Base-by-base conservation (phyloP, 805 yeast genomes). In the Wickerhamomyces xylosicus region DNA sequence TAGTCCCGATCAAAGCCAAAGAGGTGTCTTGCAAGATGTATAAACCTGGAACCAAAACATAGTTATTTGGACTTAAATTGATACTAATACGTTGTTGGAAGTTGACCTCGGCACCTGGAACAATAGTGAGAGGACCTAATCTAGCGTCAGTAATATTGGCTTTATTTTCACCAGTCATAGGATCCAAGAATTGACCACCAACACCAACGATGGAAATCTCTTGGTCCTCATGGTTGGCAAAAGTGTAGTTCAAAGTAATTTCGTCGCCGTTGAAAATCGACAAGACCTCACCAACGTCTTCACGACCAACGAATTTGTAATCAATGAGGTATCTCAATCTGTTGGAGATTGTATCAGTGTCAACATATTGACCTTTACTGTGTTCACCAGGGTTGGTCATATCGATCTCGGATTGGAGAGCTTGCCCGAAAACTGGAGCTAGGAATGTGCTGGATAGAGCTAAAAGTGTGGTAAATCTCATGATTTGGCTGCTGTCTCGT, bases 141-240 rank as follows among this genome's bases (percentile, higher is more conserved):
- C 72, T 64, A 37, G 77, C 71, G 38, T 75, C 71, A 19, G 92
- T 75, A 54, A 85, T 64, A 56, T 84, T 83, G 47, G 79, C 75
- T 21, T 61, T 53, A 36, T 65, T 47, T 35, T 67, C 69, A 42
- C 77, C 73, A 37, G 71, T 67, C 43, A 61, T 62, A 19, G 83
- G 76, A 42, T 76, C 68, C 40, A 69, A 62, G 58, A 83, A 68
- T 39, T 68, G 52, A 40, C 92, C 92, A 39, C 85, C 81, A 40
- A 79, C 74, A 42, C 86, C 92, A 35, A 77, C 72, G 40, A 84
- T 58, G 17, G 71, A 62, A 33, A 72, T 64, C 5, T 66, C 67
- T 14, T 53, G 58, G 6, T 69, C 71, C 46, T 79, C 83, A 29
- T 67, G 59, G 53, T 80, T 80, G 37, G 56, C 49, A 43, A 80